Base-by-base conservation (phyloP, 768 basidiomycete genomes). In the Pulveroboletus frians region DNA sequence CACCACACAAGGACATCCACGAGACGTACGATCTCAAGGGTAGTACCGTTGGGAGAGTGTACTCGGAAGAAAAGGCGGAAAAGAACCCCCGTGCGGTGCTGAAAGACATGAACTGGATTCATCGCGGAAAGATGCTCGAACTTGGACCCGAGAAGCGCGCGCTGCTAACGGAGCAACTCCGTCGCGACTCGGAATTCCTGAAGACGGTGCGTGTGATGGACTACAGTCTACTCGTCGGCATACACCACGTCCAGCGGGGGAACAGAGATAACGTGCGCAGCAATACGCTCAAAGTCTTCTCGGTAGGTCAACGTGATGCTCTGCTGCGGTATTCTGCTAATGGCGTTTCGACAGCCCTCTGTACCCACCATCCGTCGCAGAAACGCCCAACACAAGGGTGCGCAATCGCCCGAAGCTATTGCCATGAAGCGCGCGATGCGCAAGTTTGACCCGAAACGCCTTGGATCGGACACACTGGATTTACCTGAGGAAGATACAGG, bases 21-120 rank as follows among this genome's bases (percentile, higher is more conserved):
- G 96, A 97, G 73, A 95, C 94, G 27, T 98, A 88, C 63, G 95
- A 99, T 67, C 76, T 98, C 56, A 98, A 99, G 66, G 95, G 94
- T 2, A 91, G 88, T 40, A 93, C 94, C 0, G 82, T 95, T 2
- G 95, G 94, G 0, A 75, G 95, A 21, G 76, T 83, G 66, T 93
- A 92, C 54, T 77, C 92, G 1, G 93, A 95, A 63, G 90, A 89
- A 31, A 88, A 85, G 62, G 79, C 76, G 15, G 63, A 67, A 59
- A 73, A 80, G 54, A 96, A 96, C 46, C 90, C 89, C 0, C 76
- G 88, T 26, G 94, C 92, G 4, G 91, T 93, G 14, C 69, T 97
- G 52, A 99, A 99, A 69, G 96, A 99, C 63, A 70, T 96, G 55
- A 98, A 99, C 66, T 99, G 95, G 94, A 88, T 98, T 39, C 81